phyloP scores from a whole-genome alignment of 2,329 filamentous ascomycete genomes.

The Venturiaceae sp. region DNA sequence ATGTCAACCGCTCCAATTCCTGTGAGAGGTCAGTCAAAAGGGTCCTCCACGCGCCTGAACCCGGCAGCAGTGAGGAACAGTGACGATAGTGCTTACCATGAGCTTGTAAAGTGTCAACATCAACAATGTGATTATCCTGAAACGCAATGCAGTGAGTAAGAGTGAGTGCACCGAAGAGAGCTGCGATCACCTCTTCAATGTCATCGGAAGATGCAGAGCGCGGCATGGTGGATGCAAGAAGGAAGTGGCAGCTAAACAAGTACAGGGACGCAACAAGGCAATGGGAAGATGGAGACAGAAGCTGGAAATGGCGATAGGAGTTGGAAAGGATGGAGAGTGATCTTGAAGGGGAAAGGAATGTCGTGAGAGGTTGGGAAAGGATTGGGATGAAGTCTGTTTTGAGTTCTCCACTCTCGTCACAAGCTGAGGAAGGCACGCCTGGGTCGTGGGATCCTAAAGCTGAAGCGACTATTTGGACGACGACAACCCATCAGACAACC shows the following conservation, averaged over 20 bases:
- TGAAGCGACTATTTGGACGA: background rate
- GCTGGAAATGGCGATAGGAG: background rate
- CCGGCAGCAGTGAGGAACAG: background rate
- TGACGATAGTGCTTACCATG: constrained; percentile 38
- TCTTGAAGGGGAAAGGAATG: background rate
- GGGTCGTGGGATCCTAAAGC: background rate
- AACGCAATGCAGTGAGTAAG: background rate
- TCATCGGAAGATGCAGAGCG: constrained; percentile 44
- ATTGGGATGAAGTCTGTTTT: too few relatives aligned
- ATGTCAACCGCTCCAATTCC: constrained; percentile 58
- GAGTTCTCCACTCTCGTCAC: background rate
- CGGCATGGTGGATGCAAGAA: constrained; percentile 30
- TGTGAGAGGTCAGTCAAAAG: constrained; percentile 15
- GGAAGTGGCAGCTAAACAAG: background rate
- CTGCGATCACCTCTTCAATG: constrained; percentile 34
- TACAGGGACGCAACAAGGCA: background rate
- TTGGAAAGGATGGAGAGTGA: background rate
- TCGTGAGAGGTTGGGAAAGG: too few relatives aligned
- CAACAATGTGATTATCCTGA: constrained; percentile 48
- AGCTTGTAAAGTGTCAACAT: constrained; percentile 56
- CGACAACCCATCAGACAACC: background rate
- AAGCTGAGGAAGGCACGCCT: background rate
- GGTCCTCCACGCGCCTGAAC: background rate
- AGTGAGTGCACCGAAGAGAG: background rate
- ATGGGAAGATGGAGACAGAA: background rate